Evolutionary conservation across 441 rosid genomes (phyloP), one percentile per base, ranked within the genome.

Genomic region (Jatropha multifida): DNA sequence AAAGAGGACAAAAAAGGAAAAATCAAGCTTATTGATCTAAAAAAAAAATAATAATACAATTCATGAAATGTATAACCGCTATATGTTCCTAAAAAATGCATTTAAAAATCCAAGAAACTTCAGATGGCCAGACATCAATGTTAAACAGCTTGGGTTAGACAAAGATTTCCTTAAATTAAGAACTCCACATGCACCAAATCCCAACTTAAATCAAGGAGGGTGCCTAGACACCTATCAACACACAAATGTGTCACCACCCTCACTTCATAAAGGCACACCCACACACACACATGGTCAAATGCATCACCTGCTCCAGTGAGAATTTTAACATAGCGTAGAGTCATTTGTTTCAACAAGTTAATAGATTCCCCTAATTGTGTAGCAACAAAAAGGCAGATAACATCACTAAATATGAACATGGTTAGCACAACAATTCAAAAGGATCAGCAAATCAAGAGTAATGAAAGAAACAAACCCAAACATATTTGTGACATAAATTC

Each of bases 331-430:
- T 23, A 15, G 4, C 26, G 51, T 15, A 73, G 13, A 61, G 68
- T 73, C 48, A 62, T 38, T 46, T 62, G 56, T 61, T 73, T 48
- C 40, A 68, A 68, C 58, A 68, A 48, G 71, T 68, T 48, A 41
- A 68, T 32, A 46, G 7, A 7, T 40, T 20, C 11, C 3, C 65
- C 14, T 14, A 60, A 42, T 14, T 59, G 26, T 42, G 14, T 26
- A 20, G 55, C 42, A 44, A 20, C 5, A 44, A 37, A 20, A 14
- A 58, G 42, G 41, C 8, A 58, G n/a, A 4, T 69, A 55, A n/a
- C 12, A 68, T 26, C 18, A 14, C 26, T 27, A 49, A 27, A 68
- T 8, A 46, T 20, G 55, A 26, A 20, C 32, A 40, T 40, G 51
- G 48, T 54, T 56, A 11, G 14, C 38, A 68, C 59, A 12, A 46